Percentiles rank a stretch among this genome's conserved stretches.
Evolutionary conservation across 148 eudicot genomes (phyloP).

Genomic region (Talinum fruticosum): DNA sequence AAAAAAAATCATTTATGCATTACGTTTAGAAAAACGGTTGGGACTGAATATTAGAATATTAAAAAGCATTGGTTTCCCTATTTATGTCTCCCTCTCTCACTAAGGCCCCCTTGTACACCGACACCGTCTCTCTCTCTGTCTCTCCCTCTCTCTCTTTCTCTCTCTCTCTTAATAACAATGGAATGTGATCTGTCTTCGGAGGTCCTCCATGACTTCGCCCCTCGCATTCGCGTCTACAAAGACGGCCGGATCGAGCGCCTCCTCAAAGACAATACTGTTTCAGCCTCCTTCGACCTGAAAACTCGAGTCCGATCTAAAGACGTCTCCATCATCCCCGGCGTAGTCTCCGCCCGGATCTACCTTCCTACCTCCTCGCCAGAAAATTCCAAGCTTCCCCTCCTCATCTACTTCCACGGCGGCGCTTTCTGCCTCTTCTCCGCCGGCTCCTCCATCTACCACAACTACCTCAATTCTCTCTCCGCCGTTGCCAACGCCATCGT

Average conservation of each 20-base stretch:
- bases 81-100: too few species aligned
- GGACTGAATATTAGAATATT: too few species aligned
- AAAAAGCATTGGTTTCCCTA: too few species aligned
- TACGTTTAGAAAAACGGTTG: too few species aligned
- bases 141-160: background rate
- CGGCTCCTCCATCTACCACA: slow-evolving; percentile 31
- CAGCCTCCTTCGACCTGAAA: slow-evolving; percentile 24
- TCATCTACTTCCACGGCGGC: slow-evolving; percentile 46
- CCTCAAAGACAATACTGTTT: slow-evolving; percentile 13
- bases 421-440: slow-evolving; percentile 45
- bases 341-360: slow-evolving; percentile 40
- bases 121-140: background rate
- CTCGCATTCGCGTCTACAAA: slow-evolving; percentile 37
- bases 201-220: slow-evolving; percentile 46
- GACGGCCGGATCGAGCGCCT: slow-evolving; percentile 36
- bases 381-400: slow-evolving; percentile 26
- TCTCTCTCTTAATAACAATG: slow-evolving; percentile 2
- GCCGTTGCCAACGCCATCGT: slow-evolving; percentile 25
- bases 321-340: slow-evolving; percentile 22
- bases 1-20: too few species aligned
- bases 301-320: slow-evolving; percentile 41
- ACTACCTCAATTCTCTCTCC: slow-evolving; percentile 29
- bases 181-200: slow-evolving; percentile 14
- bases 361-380: slow-evolving; percentile 18
- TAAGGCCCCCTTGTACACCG: too few species aligned